These are phyloP conservation scores for Deakozyma indianensis DNA, from an alignment of 805 yeast genomes.

Conservation along the genomic window DNA sequence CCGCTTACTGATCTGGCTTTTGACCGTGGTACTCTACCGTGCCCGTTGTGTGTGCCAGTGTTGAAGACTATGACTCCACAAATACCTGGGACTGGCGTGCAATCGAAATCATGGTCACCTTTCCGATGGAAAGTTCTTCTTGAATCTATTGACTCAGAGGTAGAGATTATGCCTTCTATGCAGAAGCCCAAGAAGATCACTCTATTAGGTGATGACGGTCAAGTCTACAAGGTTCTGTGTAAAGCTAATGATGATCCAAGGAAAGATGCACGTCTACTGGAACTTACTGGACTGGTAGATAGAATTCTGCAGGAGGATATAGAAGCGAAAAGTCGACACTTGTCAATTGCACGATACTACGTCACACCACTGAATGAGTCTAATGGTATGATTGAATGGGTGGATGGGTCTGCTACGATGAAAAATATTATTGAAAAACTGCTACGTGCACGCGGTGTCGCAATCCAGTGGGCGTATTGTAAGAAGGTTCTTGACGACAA, in stretches of 20 bases:
- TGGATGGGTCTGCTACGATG: slow-evolving; percentile 58
- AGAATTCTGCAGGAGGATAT: slow-evolving; percentile 49
- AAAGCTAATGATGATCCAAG: slow-evolving; percentile 84
- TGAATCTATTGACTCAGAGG: slow-evolving; percentile 52
- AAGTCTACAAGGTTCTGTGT: slow-evolving; percentile 59
- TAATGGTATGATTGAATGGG: slow-evolving; percentile 87
- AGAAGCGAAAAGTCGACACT: slow-evolving; percentile 59
- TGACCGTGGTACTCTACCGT: slow-evolving; percentile 28
- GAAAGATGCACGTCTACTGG: slow-evolving; percentile 90
- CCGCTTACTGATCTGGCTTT: slow-evolving; percentile 19
- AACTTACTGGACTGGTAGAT: slow-evolving; percentile 78
- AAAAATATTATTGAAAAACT: slow-evolving; percentile 40
- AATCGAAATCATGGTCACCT: background rate
- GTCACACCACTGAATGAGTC: slow-evolving; percentile 80
- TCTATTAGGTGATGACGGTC: slow-evolving; percentile 66
- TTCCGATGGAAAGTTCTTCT: slow-evolving; percentile 27
- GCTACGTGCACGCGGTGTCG: slow-evolving; percentile 28
- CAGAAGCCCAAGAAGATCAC: slow-evolving; percentile 75
- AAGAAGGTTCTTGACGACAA: slow-evolving; percentile 17
- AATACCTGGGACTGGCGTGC: slow-evolving; percentile 28
- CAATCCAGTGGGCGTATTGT: slow-evolving; percentile 15
- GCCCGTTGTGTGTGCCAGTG: slow-evolving; percentile 58
- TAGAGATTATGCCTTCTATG: slow-evolving; percentile 61
- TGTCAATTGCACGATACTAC: slow-evolving; percentile 67
- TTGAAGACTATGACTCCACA: slow-evolving; percentile 53